Evolutionary conservation across 768 basidiomycete species (phyloP).

Genomic region (Suillus subaureus): DNA sequence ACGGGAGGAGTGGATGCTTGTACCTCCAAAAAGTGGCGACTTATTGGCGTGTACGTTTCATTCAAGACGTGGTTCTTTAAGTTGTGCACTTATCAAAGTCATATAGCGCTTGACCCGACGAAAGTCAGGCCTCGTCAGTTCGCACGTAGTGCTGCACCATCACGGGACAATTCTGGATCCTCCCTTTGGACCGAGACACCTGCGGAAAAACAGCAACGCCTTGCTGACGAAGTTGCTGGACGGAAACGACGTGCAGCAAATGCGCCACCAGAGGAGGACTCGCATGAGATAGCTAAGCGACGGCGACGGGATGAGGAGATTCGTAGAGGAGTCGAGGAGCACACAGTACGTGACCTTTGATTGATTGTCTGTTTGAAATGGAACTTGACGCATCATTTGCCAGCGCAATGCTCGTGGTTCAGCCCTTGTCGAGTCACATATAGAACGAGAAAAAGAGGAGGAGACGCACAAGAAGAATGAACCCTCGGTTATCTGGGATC

Average conservation of each 20-base stretch:
- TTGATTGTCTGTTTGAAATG: not conserved
- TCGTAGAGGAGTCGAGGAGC: slow-evolving; percentile 71
- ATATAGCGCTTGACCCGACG: slow-evolving; percentile 82
- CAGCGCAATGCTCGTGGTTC: slow-evolving; percentile 53
- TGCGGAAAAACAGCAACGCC: slow-evolving; percentile 83
- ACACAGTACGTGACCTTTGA: slow-evolving; percentile 56
- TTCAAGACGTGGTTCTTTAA: not conserved
- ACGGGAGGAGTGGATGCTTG: slow-evolving; percentile 98
- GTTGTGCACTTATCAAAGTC: not conserved
- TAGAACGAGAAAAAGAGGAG: slow-evolving; percentile 28
- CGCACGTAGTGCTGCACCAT: slow-evolving; percentile 52
- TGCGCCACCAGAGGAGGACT: slow-evolving; percentile 40
- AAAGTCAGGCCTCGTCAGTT: slow-evolving; percentile 83
- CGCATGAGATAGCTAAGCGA: slow-evolving; percentile 49
- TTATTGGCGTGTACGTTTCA: slow-evolving; percentile 69
- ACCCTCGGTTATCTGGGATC: slow-evolving; percentile 85
- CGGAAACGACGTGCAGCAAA: slow-evolving; percentile 78
- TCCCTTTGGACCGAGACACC: slow-evolving; percentile 98
- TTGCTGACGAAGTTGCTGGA: slow-evolving; percentile 95
- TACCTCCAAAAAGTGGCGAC: slow-evolving; percentile 83
- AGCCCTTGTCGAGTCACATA: slow-evolving; percentile 59
- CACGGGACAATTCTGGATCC: slow-evolving; percentile 47
- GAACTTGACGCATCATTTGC: not conserved
- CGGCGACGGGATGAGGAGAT: slow-evolving; percentile 70
- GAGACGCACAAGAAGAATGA: slow-evolving; percentile 51